These are phyloP conservation scores for Wickerhamomyces bovis DNA, from an alignment of 805 yeast genomes.

Conservation along the genomic window DNA sequence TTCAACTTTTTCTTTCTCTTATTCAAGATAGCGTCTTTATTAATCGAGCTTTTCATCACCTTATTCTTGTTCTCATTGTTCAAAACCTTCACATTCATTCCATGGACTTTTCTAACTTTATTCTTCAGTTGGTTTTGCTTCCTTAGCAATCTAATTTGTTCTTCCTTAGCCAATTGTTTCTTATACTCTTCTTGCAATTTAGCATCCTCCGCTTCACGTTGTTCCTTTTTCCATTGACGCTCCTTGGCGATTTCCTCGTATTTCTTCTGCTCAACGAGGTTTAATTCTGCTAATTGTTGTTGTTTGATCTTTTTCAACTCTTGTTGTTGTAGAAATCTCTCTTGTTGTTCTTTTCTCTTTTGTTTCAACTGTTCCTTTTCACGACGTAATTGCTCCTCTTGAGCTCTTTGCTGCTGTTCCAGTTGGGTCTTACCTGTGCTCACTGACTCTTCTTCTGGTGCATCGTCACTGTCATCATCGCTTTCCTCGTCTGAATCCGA, in stretches of 20 bases:
- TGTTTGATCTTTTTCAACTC: conserved; percentile 18
- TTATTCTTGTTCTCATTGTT: conserved; percentile 5
- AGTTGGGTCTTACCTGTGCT: conserved; percentile 19
- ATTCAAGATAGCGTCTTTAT: conserved; percentile 16
- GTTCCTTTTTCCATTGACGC: conserved; percentile 8
- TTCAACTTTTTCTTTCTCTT: conserved; percentile 23
- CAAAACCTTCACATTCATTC: conserved; percentile 18
- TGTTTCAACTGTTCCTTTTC: conserved; percentile 21
- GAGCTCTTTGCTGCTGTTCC: conserved; percentile 20
- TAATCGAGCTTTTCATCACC: conserved; percentile 11
- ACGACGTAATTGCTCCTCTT: conserved; percentile 23
- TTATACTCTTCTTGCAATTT: conserved; percentile 10
- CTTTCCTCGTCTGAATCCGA: conserved; percentile 16
- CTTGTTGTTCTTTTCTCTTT: conserved; percentile 24
- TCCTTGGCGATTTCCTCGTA: conserved; percentile 14
- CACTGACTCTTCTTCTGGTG: conserved; percentile 45
- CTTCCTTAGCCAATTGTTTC: conserved; percentile 12
- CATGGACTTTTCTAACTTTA: conserved; percentile 17
- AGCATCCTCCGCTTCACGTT: conserved; percentile 16
- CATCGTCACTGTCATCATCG: conserved; percentile 33
- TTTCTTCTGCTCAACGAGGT: conserved; percentile 15
- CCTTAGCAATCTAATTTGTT: conserved; percentile 9
- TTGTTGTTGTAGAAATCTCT: conserved; percentile 19
- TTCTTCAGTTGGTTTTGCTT: conserved; percentile 9
- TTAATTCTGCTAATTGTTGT: conserved; percentile 14